These are phyloP conservation scores for Penicillium occitanis DNA, from an alignment of 2,329 filamentous ascomycete species.

Conservation along the genomic window DNA sequence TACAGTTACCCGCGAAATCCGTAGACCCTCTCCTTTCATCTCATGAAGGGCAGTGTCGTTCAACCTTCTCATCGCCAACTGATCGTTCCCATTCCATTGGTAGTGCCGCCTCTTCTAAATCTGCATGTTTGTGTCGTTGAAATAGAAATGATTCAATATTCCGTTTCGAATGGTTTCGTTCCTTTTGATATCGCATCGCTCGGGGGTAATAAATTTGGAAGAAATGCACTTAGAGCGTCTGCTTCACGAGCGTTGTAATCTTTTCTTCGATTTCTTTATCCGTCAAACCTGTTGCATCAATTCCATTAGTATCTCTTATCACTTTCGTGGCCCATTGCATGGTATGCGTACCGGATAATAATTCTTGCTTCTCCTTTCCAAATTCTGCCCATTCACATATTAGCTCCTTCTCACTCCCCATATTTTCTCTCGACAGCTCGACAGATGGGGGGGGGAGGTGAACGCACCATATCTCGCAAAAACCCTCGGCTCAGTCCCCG, in stretches of 20 bases:
- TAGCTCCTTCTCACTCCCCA: background rate
- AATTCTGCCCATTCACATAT: conserved; percentile 51
- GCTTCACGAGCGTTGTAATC: conserved; percentile 63
- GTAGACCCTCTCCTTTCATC: background rate
- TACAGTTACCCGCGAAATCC: background rate
- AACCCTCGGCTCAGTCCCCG: conserved; percentile 78
- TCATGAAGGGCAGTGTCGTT: background rate
- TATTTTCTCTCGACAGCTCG: too few species aligned
- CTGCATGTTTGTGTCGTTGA: background rate
- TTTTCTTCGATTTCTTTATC: conserved; percentile 70
- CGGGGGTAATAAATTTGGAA: background rate
- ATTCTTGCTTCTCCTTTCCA: conserved; percentile 66
- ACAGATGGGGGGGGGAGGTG: background rate
- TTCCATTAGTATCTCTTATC: conserved; percentile 20
- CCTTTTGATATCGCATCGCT: background rate
- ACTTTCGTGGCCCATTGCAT: background rate
- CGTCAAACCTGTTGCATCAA: conserved; percentile 56
- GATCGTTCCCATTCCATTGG: background rate
- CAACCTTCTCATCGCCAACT: background rate
- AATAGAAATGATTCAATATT: background rate
- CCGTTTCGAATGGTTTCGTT: background rate
- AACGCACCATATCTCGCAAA: conserved; percentile 86
- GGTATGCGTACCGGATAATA: conserved; percentile 56
- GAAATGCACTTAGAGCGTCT: conserved; percentile 33
- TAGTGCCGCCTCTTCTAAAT: background rate